A percentile compares a stretch with the other conserved stretches of the same genome.
phyloP scores from a whole-genome alignment of 2,329 filamentous ascomycete genomes.

The Fusarium globosum region DNA sequence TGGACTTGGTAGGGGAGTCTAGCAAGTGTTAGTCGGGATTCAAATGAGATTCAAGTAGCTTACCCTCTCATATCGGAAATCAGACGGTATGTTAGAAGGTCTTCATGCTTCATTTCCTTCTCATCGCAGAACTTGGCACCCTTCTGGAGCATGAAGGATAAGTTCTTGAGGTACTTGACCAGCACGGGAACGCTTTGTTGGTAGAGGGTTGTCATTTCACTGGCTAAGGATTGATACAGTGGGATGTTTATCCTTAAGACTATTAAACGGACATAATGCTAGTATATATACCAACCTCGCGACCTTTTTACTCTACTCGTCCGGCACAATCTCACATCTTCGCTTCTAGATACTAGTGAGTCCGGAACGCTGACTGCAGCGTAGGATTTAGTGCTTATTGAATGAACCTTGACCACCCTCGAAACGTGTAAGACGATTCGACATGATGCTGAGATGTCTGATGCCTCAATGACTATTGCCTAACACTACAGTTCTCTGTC shows the following conservation, averaged over 20 bases:
- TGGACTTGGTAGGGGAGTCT: slow-evolving; percentile 42
- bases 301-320: not conserved
- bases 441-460: not conserved
- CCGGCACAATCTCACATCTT: not conserved
- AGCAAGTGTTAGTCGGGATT: not conserved
- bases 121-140: slow-evolving; percentile 31
- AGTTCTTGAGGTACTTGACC: slow-evolving; percentile 44
- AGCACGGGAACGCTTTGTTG: slow-evolving; percentile 43
- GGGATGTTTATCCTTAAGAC: accelerated
- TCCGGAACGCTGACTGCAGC: not conserved
- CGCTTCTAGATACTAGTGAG: not conserved
- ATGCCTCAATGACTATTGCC: not conserved
- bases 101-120: slow-evolving; percentile 37
- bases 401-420: not conserved
- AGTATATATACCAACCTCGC: not conserved
- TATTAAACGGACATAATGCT: not conserved
- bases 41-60: accelerated
- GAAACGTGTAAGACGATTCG: not conserved
- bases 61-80: slow-evolving; percentile 40
- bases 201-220: slow-evolving; percentile 40
- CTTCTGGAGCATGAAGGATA: slow-evolving; percentile 42
- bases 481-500: not conserved
- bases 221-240: no score
- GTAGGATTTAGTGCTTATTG: not conserved
- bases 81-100: slow-evolving; percentile 32